A percentile compares a stretch with the other conserved stretches of the same genome.
Conservation (phyloP, 495 filamentous ascomycete genomes). For the Copromyces sp. region DNA sequence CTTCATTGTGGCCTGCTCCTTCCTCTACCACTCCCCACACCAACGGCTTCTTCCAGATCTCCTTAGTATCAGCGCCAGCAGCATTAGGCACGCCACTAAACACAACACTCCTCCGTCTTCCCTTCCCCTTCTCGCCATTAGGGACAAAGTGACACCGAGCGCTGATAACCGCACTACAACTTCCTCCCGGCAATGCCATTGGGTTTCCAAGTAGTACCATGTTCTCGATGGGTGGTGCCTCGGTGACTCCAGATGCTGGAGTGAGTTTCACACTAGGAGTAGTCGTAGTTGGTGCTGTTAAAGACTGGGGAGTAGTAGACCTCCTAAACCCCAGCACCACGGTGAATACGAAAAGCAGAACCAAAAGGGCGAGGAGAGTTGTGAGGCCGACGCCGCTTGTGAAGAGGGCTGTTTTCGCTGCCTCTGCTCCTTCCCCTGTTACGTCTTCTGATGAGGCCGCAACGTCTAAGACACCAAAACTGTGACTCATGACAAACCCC, state of each 20-base stretch:
- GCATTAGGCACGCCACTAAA: not conserved
- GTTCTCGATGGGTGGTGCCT: not conserved
- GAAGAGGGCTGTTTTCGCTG: constrained; percentile 12
- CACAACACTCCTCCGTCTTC: not conserved
- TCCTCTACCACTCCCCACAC: constrained; percentile 34
- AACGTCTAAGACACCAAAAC: constrained; percentile 13
- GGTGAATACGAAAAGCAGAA: constrained; percentile 18
- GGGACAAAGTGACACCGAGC: constrained; percentile 26
- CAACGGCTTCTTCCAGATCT: constrained; percentile 19
- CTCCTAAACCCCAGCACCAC: constrained; percentile 23
- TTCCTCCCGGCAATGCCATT: constrained; percentile 26
- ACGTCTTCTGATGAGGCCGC: not conserved
- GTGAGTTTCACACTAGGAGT: not conserved
- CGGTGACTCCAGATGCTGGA: not conserved
- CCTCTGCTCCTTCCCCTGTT: not conserved
- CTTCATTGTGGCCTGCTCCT: not conserved
- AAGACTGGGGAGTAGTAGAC: constrained; percentile 9
- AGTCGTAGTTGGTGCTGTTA: constrained; percentile 3
- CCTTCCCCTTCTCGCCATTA: constrained; percentile 5
- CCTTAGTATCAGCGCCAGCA: not conserved
- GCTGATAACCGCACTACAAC: constrained; percentile 33
- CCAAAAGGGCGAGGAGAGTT: constrained; percentile 23
- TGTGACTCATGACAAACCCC: constrained; percentile 29
- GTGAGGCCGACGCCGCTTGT: constrained; percentile 27
- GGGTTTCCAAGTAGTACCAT: constrained; percentile 24